Evolutionary conservation across 768 basidiomycete genomes (phyloP).

Genomic region (Polyporus arcularius): DNA sequence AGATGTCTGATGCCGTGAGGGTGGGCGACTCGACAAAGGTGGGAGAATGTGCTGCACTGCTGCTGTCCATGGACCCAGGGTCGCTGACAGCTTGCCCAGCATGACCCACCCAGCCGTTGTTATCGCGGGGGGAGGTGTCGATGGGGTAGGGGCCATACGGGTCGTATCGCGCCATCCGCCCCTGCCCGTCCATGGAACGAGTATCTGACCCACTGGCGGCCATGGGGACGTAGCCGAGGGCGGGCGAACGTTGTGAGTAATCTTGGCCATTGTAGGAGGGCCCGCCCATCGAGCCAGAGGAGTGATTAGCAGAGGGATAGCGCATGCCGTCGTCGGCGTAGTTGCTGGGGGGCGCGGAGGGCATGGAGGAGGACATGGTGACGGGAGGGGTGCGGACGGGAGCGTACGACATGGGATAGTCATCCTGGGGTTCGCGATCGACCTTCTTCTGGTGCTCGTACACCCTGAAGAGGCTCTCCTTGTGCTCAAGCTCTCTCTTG

Average conservation of each 20-base stretch:
- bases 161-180: constrained; percentile 44
- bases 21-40: constrained; percentile 59
- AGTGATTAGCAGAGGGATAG: constrained; percentile 53
- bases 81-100: constrained; percentile 44
- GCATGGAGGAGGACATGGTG: constrained; percentile 26
- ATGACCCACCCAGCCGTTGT: constrained; percentile 30
- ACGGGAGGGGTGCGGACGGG: constrained; percentile 23
- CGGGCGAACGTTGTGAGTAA: constrained; percentile 51
- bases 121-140: constrained; percentile 34
- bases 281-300: constrained; percentile 42
- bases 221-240: constrained; percentile 35
- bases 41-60: constrained; percentile 53
- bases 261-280: constrained; percentile 45
- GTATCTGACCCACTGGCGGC: constrained; percentile 35
- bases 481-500: constrained; percentile 64
- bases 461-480: constrained; percentile 72
- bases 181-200: constrained; percentile 35
- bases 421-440: constrained; percentile 34
- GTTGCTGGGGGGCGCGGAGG: constrained; percentile 31
- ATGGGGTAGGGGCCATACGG: constrained; percentile 46
- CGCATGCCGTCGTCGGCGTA: constrained; percentile 47
- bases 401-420: constrained; percentile 31
- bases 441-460: constrained; percentile 60
- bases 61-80: constrained; percentile 41
- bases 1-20: constrained; percentile 47